A percentile compares a stretch with the other conserved stretches of the same genome.
Conservation (phyloP, 108 stramenopile species). For the Mediolabrus comicus region DNA sequence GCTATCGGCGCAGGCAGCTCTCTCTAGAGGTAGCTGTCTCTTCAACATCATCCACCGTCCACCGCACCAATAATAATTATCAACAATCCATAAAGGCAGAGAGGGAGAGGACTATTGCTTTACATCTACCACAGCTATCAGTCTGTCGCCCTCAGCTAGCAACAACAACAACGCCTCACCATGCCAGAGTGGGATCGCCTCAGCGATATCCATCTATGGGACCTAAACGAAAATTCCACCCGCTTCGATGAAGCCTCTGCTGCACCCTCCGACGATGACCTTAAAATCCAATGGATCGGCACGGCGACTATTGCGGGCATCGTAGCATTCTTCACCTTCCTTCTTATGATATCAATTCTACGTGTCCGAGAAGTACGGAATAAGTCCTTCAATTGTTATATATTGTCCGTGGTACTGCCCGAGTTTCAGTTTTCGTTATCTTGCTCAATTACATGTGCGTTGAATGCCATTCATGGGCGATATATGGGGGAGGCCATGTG, state of each 20-base stretch:
- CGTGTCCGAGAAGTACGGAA: background rate
- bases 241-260: constrained; percentile 23
- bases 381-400: constrained; percentile 3
- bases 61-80: too few relatives aligned
- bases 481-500: constrained; percentile 14
- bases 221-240: constrained; percentile 46
- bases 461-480: background rate
- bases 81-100: too few relatives aligned
- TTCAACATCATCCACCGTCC: background rate
- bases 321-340: background rate
- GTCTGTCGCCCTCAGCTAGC: too few relatives aligned
- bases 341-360: background rate
- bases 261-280: background rate
- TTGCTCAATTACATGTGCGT: background rate
- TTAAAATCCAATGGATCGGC: constrained; percentile 13
- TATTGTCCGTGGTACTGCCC: background rate
- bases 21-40: too few relatives aligned
- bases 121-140: too few relatives aligned
- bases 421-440: background rate
- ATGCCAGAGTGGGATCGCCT: background rate
- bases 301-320: background rate
- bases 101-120: too few relatives aligned
- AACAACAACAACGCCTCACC: background rate
- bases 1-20: too few relatives aligned
- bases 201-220: background rate